These are phyloP conservation scores for Calonectria ilicicola DNA, from an alignment of 2,329 filamentous ascomycete genomes.

Conservation along the genomic window DNA sequence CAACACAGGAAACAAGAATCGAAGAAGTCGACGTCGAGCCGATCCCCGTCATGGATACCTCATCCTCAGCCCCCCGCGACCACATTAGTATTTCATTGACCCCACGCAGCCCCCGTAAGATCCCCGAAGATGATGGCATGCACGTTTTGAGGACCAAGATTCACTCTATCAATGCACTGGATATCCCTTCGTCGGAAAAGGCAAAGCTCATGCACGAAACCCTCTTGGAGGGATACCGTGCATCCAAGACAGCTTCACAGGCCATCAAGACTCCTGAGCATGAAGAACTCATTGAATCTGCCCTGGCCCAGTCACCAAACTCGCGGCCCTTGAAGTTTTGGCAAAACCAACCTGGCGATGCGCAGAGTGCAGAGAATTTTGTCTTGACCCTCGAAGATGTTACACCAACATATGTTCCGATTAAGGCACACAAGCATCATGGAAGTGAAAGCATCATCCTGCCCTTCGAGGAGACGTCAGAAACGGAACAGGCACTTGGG, in stretches of 20 bases:
- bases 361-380: conserved; percentile 56
- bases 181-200: conserved; percentile 72
- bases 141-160: conserved; percentile 74
- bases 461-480: conserved; percentile 33
- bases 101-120: conserved; percentile 46
- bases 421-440: conserved; percentile 60
- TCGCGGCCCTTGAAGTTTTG: conserved; percentile 69
- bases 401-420: conserved; percentile 74
- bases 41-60: conserved; percentile 30
- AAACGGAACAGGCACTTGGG: conserved; percentile 67
- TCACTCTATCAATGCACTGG: conserved; percentile 73
- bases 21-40: conserved; percentile 43
- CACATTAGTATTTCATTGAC: conserved; percentile 49
- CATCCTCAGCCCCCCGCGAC: conserved; percentile 43
- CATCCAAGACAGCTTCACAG: conserved; percentile 43
- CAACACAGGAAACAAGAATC: conserved; percentile 50
- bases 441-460: conserved; percentile 54
- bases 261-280: conserved; percentile 29
- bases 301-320: conserved; percentile 55
- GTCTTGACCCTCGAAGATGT: conserved; percentile 71
- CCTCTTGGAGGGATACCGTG: conserved; percentile 75
- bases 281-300: conserved; percentile 38
- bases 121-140: conserved; percentile 88
- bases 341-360: conserved; percentile 61
- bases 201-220: conserved; percentile 78